Evolutionary conservation across 768 basidiomycete genomes (phyloP).

Genomic region (Trametes sanguinea): DNA sequence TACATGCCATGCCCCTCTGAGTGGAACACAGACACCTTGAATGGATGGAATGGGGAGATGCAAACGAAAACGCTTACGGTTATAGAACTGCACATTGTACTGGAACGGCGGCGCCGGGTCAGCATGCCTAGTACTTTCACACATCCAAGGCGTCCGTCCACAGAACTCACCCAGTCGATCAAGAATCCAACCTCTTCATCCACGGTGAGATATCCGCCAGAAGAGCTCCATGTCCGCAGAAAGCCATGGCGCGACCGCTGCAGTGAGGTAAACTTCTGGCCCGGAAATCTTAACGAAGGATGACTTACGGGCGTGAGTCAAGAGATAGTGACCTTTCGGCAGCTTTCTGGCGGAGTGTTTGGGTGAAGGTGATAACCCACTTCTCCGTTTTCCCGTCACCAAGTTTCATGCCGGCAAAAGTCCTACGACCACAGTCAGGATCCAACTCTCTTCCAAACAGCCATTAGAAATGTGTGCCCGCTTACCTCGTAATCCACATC

Average conservation of each 20-base stretch:
- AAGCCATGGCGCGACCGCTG: conserved; percentile 30
- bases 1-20: conserved; percentile 32
- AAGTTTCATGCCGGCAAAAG: conserved; percentile 25
- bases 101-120: neutral
- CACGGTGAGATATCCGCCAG: conserved; percentile 56
- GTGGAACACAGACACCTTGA: too few relatives aligned
- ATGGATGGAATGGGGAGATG: neutral
- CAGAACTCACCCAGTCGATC: conserved; percentile 49
- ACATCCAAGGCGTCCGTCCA: too few relatives aligned
- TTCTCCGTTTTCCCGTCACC: conserved; percentile 23
- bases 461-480: too few relatives aligned
- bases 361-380: conserved; percentile 31
- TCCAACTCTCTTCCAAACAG: neutral
- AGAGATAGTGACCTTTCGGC: conserved; percentile 32
- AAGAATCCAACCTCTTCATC: conserved; percentile 50
- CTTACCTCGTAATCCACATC: conserved; percentile 28
- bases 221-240: conserved; percentile 31
- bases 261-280: neutral
- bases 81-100: conserved; percentile 22
- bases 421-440: conserved; percentile 4
- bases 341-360: conserved; percentile 25
- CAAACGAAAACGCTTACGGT: neutral
- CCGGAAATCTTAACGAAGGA: neutral
- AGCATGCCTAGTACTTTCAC: too few relatives aligned
- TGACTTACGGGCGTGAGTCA: conserved; percentile 25